Percentiles rank a stretch among this genome's conserved stretches.
Conservation (phyloP, 2,329 filamentous ascomycete genomes). For the Monilinia fructigena region DNA sequence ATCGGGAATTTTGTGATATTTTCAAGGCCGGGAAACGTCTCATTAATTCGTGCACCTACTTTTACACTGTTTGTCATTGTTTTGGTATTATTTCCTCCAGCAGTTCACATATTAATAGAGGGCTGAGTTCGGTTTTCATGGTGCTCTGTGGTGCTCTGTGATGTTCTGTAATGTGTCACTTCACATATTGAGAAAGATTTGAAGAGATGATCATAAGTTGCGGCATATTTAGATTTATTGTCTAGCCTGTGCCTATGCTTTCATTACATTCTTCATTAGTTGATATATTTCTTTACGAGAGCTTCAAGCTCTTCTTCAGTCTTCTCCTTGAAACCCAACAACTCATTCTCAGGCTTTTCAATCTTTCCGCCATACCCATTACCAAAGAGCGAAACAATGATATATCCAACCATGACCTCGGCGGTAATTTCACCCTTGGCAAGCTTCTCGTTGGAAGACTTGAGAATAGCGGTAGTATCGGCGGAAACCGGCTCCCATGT, state of each 20-base stretch:
- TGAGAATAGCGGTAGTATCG: conserved; percentile 26
- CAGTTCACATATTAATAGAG: too few species aligned
- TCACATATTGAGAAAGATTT: too few species aligned
- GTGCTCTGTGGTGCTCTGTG: too few species aligned
- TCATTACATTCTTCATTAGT: background rate
- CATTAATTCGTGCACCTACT: too few species aligned
- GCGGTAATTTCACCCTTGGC: conserved; percentile 35
- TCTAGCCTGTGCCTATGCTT: background rate
- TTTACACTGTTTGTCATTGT: too few species aligned
- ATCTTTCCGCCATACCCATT: conserved; percentile 41
- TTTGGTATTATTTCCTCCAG: too few species aligned
- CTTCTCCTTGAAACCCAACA: conserved; percentile 46
- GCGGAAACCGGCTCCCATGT: conserved; percentile 34
- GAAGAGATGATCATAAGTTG: background rate
- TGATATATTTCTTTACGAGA: conserved; percentile 28
- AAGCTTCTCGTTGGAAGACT: conserved; percentile 29
- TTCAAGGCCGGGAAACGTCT: too few species aligned
- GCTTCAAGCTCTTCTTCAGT: conserved; percentile 45
- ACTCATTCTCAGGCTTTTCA: conserved; percentile 43
- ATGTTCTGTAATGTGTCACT: too few species aligned
- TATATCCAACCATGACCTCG: conserved; percentile 40
- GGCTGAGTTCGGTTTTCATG: too few species aligned
- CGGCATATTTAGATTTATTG: background rate
- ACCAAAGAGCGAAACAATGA: conserved; percentile 41
- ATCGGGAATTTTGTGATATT: too few species aligned